A percentile compares a stretch with the other conserved stretches of the same genome.
These are phyloP conservation scores for Macrocybe gigantea DNA, from an alignment of 768 basidiomycete species.

Conservation along the genomic window DNA sequence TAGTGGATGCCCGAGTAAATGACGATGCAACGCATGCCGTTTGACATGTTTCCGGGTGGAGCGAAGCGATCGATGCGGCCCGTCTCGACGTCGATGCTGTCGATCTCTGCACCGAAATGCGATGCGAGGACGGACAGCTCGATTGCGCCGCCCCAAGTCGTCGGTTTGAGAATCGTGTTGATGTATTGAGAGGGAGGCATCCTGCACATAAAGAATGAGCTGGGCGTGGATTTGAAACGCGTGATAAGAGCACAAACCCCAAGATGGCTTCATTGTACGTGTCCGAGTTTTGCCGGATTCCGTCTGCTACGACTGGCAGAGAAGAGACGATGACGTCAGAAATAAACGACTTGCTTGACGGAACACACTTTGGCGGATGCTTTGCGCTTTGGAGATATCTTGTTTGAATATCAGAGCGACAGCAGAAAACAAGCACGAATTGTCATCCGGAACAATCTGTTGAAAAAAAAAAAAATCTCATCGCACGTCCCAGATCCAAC, in stretches of 20 bases:
- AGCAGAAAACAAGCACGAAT: conserved; percentile 90
- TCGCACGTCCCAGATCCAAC: background rate
- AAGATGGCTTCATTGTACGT: conserved; percentile 84
- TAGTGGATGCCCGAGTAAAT: conserved; percentile 97
- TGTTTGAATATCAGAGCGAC: conserved; percentile 84
- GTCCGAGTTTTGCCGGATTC: conserved; percentile 63
- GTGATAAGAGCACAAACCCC: conserved; percentile 46
- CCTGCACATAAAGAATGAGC: conserved; percentile 13
- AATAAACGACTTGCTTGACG: background rate
- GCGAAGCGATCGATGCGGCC: conserved; percentile 84
- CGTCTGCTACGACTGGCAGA: conserved; percentile 70
- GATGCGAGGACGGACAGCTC: conserved; percentile 82
- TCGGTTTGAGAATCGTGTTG: conserved; percentile 68
- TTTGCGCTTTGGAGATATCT: conserved; percentile 60
- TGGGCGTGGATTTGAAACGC: background rate
- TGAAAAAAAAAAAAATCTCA: background rate
- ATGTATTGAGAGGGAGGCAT: conserved; percentile 70
- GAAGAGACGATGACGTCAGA: background rate
- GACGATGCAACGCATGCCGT: conserved; percentile 55
- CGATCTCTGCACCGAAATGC: conserved; percentile 82
- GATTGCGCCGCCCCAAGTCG: conserved; percentile 95
- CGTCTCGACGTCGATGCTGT: conserved; percentile 87
- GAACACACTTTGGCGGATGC: conserved; percentile 66
- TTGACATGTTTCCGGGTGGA: conserved; percentile 36
- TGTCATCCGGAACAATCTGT: conserved; percentile 87